phyloP scores from a whole-genome alignment of 345 rosid species.

The Laguncularia racemosa region DNA sequence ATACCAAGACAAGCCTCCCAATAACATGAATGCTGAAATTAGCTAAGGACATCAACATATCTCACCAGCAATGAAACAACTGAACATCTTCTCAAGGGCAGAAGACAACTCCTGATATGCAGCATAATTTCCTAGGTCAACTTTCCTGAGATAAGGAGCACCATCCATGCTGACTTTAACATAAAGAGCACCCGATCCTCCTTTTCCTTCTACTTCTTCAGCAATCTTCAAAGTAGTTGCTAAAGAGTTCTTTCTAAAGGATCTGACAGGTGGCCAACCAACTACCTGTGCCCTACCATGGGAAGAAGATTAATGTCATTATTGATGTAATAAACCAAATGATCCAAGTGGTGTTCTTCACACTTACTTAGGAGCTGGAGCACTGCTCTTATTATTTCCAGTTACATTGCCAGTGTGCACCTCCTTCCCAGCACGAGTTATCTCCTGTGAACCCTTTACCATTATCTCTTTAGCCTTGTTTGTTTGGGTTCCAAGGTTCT shows the following conservation, averaged over 20 bases:
- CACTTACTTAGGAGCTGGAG: slow-evolving; percentile 56
- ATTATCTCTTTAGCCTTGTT: slow-evolving; percentile 31
- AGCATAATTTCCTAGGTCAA: slow-evolving; percentile 46
- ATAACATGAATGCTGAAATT: not conserved
- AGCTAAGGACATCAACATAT: not conserved
- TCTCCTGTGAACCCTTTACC: slow-evolving; percentile 24
- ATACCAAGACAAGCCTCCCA: slow-evolving; percentile 1
- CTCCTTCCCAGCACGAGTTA: too few species aligned
- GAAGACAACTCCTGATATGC: slow-evolving; percentile 57
- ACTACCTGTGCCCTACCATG: slow-evolving; percentile 61
- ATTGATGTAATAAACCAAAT: not conserved
- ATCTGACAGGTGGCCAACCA: slow-evolving; percentile 78
- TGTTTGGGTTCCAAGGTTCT: slow-evolving; percentile 38
- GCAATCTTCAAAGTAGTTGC: slow-evolving; percentile 46
- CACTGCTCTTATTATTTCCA: slow-evolving; percentile 23
- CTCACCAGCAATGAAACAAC: slow-evolving; percentile 60
- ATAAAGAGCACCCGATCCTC: slow-evolving; percentile 45
- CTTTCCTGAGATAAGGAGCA: slow-evolving; percentile 72
- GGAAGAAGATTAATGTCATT: slow-evolving; percentile 4
- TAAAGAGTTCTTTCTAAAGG: slow-evolving; percentile 57
- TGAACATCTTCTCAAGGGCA: slow-evolving; percentile 75
- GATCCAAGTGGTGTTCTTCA: not conserved
- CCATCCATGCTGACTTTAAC: slow-evolving; percentile 81
- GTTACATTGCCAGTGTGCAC: slow-evolving; percentile 17
- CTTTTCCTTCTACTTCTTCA: slow-evolving; percentile 59